Evolutionary conservation across 2,329 filamentous ascomycete genomes (phyloP).

Genomic region (Trichophyton schoenleinii): DNA sequence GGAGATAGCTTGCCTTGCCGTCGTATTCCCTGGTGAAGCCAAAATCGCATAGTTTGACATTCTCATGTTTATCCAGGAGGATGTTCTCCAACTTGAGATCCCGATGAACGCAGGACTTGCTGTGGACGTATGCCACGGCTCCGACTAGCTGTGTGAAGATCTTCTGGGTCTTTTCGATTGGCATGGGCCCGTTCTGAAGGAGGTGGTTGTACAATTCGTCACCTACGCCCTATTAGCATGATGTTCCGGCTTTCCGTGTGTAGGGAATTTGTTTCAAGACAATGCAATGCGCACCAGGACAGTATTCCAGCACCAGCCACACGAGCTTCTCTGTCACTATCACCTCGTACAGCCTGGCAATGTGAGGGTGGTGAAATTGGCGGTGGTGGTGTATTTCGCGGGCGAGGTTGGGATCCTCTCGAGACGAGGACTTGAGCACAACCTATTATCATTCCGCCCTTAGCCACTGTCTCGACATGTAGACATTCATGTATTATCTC

Average conservation of each 20-base stretch:
- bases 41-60: constrained; percentile 96
- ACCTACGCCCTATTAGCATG: constrained; percentile 39
- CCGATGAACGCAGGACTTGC: constrained; percentile 88
- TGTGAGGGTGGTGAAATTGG: constrained; percentile 95
- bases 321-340: constrained; percentile 92
- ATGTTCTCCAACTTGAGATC: constrained; percentile 97
- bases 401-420: constrained; percentile 87
- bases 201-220: constrained; percentile 97
- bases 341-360: constrained; percentile 91
- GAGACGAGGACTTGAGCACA: constrained; percentile 94
- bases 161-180: constrained; percentile 77
- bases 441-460: constrained; percentile 50
- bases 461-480: neutral
- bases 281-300: constrained; percentile 51
- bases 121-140: constrained; percentile 88
- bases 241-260: neutral
- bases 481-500: neutral
- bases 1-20: constrained; percentile 82
- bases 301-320: constrained; percentile 95
- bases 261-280: neutral
- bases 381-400: constrained; percentile 97
- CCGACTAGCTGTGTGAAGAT: constrained; percentile 94
- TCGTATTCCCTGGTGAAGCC: constrained; percentile 97
- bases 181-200: constrained; percentile 70
- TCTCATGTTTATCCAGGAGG: constrained; percentile 86